Percentiles rank a stretch among this genome's conserved stretches.
Conservation (phyloP, 1,284 basidiomycete species). For the Malassezia restricta region DNA sequence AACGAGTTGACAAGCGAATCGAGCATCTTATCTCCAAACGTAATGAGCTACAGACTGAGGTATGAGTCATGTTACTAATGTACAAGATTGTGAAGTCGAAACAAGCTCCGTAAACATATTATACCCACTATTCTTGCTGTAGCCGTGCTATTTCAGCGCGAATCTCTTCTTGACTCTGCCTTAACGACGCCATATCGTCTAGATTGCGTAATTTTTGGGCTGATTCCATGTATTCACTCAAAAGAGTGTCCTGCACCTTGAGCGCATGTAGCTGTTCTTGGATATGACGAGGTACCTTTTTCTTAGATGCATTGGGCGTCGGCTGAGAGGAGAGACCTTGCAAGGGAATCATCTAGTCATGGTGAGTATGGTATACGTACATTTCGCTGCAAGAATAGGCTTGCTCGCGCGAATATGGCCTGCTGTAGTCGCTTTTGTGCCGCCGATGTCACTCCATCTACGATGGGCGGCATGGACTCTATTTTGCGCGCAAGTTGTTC, state of each 20-base stretch:
- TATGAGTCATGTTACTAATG: neutral
- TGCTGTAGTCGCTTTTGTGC: constrained; percentile 69
- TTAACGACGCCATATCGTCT: constrained; percentile 32
- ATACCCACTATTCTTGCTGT: constrained; percentile 7
- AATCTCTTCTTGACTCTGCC: constrained; percentile 32
- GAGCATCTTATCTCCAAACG: constrained; percentile 6
- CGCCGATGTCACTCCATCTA: neutral
- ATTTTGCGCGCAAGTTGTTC: constrained; percentile 78
- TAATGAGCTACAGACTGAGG: constrained; percentile 12
- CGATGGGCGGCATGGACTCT: constrained; percentile 53
- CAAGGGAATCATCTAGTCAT: constrained; percentile 25
- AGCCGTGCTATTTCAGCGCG: constrained; percentile 28
- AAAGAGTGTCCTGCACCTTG: constrained; percentile 32
- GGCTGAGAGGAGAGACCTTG: constrained; percentile 53
- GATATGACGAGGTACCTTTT: neutral
- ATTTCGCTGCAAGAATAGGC: constrained; percentile 71
- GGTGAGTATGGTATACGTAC: constrained; percentile 52
- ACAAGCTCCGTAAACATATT: neutral
- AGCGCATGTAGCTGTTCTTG: constrained; percentile 29
- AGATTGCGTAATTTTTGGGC: constrained; percentile 34
- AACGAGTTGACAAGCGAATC: constrained; percentile 13
- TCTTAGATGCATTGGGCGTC: neutral
- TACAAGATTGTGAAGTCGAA: constrained; percentile 11
- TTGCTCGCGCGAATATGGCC: constrained; percentile 66
- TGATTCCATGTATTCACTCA: constrained; percentile 27